Evolutionary conservation across 768 basidiomycete species (phyloP).

Genomic region (Boletus edulis): DNA sequence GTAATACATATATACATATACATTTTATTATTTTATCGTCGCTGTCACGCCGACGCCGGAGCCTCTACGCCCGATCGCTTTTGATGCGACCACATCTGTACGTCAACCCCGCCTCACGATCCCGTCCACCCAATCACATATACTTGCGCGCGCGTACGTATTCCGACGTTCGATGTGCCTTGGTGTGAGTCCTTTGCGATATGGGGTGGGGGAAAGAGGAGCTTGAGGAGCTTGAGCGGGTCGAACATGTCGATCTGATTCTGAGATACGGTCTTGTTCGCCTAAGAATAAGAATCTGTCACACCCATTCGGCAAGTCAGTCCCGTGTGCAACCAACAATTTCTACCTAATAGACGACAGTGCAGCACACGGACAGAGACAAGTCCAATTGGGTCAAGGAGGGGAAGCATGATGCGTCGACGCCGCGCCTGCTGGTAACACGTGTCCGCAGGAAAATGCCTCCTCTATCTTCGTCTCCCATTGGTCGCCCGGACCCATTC

Average conservation of each 20-base stretch:
- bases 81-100: slow-evolving; percentile 6
- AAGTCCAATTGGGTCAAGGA: neutral
- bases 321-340: neutral
- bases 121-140: neutral
- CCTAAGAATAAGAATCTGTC: slow-evolving; percentile 6
- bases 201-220: no score
- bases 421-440: neutral
- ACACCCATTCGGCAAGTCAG: slow-evolving; percentile 24
- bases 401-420: no score
- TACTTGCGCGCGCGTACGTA: neutral
- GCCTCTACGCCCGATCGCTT: neutral
- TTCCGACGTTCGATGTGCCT: slow-evolving; percentile 8
- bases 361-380: slow-evolving; percentile 2
- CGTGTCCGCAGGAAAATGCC: neutral
- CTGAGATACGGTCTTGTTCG: slow-evolving; percentile 3
- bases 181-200: no score
- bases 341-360: no score
- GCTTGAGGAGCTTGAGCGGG: slow-evolving; percentile 5
- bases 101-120: slow-evolving; percentile 5
- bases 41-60: neutral
- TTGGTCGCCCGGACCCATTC: neutral
- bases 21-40: neutral
- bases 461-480: neutral
- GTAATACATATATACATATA: neutral
- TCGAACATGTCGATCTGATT: neutral